Evolutionary conservation across 2,329 filamentous ascomycete species (phyloP).

Genomic region (Botryosphaeria dothidea): DNA sequence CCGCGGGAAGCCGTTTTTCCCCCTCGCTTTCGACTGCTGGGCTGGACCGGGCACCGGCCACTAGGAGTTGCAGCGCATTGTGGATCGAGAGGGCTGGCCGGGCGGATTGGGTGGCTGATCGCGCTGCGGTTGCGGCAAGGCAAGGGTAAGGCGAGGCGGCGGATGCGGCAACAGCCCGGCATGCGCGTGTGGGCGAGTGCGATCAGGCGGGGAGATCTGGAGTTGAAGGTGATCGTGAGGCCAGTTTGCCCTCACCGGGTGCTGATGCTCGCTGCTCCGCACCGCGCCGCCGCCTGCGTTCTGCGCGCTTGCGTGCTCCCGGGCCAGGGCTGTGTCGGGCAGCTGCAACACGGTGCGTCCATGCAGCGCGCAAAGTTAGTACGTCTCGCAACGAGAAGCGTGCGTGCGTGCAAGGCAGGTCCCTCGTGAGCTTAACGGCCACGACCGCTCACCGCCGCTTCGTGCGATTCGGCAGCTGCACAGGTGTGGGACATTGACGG

Average conservation of each 20-base stretch:
- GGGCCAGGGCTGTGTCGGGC: background rate
- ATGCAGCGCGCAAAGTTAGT: constrained; percentile 7
- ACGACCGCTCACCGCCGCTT: constrained; percentile 13
- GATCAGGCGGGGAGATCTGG: constrained; percentile 17
- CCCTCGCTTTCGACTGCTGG: constrained; percentile 7
- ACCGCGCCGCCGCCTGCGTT: background rate
- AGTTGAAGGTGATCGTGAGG: constrained; percentile 8
- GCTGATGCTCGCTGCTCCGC: background rate
- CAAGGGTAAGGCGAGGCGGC: constrained; percentile 12
- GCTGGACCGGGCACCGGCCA: background rate
- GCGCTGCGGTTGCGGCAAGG: constrained; percentile 9
- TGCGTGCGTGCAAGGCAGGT: background rate
- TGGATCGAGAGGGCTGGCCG: background rate
- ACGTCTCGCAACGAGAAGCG: background rate
- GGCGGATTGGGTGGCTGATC: background rate
- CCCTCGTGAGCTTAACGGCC: background rate
- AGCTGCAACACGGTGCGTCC: constrained; percentile 1
- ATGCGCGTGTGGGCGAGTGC: background rate
- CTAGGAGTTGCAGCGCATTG: background rate
- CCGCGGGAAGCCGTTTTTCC: constrained; percentile 15
- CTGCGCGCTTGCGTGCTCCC: constrained; percentile 4
- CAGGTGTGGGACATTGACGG: background rate
- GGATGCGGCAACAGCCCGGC: constrained; percentile 6
- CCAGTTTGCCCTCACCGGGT: background rate
- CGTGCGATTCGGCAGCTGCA: constrained; percentile 4